A percentile compares a stretch with the other conserved stretches of the same genome.
Evolutionary conservation across 164 flowering plant species (phyloP).

Genomic region (Nelumbo lutea): DNA sequence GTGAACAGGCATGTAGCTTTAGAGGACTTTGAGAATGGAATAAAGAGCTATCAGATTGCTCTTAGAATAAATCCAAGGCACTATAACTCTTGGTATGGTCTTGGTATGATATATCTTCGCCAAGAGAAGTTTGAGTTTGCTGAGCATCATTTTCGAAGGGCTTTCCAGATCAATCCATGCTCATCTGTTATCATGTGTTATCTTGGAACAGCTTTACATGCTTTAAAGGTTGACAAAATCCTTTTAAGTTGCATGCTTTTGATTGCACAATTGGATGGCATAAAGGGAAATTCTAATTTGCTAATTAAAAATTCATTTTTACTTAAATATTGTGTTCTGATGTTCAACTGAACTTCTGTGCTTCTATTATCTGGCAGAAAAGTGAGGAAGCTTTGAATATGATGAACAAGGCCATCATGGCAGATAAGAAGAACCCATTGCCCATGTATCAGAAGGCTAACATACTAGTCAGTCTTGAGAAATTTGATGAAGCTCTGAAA

Average conservation of each 20-base stretch:
- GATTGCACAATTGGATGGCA: too few species aligned
- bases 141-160: slow-evolving; percentile 68
- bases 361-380: slow-evolving; percentile 43
- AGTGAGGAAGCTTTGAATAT: slow-evolving; percentile 71
- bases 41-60: slow-evolving; percentile 63
- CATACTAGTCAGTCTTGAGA: slow-evolving; percentile 68
- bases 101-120: slow-evolving; percentile 68
- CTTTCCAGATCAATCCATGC: slow-evolving; percentile 53
- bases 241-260: neutral
- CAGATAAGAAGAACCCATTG: slow-evolving; percentile 91
- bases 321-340: neutral
- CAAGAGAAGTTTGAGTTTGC: slow-evolving; percentile 75
- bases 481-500: slow-evolving; percentile 68
- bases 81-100: slow-evolving; percentile 69
- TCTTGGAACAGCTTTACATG: slow-evolving; percentile 73
- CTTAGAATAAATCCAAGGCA: slow-evolving; percentile 58
- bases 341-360: neutral
- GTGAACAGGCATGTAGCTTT: slow-evolving; percentile 49
- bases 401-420: slow-evolving; percentile 84
- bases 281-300: too few species aligned
- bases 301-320: too few species aligned
- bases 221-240: slow-evolving; percentile 38
- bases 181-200: slow-evolving; percentile 74
- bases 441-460: slow-evolving; percentile 97
- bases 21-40: slow-evolving; percentile 73